Percentiles rank a stretch among this genome's conserved stretches.
Conservation (phyloP, 225 moss, liverwort and hornwort genomes). For the Physcomitrium patens region DNA sequence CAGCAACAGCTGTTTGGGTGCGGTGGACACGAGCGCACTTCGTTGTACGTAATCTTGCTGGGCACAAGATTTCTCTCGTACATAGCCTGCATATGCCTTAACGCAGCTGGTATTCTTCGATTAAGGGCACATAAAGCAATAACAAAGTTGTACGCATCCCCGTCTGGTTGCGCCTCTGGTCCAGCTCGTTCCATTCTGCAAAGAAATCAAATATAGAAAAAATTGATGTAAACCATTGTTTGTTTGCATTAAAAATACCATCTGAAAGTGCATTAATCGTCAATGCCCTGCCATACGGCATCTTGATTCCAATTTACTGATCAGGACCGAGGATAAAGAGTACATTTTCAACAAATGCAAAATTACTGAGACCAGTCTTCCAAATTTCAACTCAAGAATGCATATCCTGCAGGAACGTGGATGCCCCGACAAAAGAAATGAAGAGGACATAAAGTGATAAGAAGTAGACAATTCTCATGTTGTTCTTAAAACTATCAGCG, state of each 20-base stretch:
- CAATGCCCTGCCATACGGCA: neutral
- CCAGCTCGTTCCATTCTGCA: constrained; percentile 84
- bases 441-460: neutral
- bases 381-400: neutral
- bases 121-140: constrained; percentile 85
- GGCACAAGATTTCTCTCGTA: constrained; percentile 64
- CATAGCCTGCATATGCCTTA: constrained; percentile 78
- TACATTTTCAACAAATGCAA: neutral
- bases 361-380: constrained; percentile 3
- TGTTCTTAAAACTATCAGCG: neutral
- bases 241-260: neutral
- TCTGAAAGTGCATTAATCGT: constrained; percentile 1
- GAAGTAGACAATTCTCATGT: neutral
- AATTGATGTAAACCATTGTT: neutral
- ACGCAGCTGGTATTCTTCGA: constrained; percentile 71
- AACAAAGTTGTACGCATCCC: constrained; percentile 94
- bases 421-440: neutral
- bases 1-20: constrained; percentile 55
- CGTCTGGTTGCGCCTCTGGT: constrained; percentile 76
- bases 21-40: constrained; percentile 66
- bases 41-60: constrained; percentile 89
- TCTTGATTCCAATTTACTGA: neutral
- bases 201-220: constrained; percentile 13
- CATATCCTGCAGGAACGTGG: neutral
- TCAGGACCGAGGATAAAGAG: neutral